Evolutionary conservation across 2,329 filamentous ascomycete species (phyloP).

Genomic region (Xylariaceae sp.): DNA sequence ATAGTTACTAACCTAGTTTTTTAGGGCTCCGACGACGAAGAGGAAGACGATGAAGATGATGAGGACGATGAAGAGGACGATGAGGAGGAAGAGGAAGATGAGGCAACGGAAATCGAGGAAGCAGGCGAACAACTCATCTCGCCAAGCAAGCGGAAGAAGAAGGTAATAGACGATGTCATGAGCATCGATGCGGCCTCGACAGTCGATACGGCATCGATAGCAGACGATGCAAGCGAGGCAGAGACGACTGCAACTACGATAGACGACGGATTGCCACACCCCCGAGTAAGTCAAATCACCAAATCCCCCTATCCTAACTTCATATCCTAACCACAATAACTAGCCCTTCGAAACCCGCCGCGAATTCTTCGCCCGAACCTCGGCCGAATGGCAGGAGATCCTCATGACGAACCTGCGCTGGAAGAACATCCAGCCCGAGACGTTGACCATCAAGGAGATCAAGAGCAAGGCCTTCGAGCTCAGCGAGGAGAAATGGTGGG

Average conservation of each 20-base stretch:
- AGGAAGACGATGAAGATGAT: conserved; percentile 39
- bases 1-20: conserved; percentile 4
- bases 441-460: conserved; percentile 79
- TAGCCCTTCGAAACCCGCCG: conserved; percentile 84
- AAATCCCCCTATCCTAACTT: background rate
- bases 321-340: conserved; percentile 26
- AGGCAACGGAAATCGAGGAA: conserved; percentile 50
- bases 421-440: conserved; percentile 61
- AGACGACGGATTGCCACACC: conserved; percentile 71
- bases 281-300: conserved; percentile 40
- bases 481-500: conserved; percentile 98
- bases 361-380: conserved; percentile 87
- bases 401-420: conserved; percentile 70
- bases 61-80: conserved; percentile 49
- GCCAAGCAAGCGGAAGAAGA: conserved; percentile 54
- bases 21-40: conserved; percentile 49
- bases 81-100: conserved; percentile 55
- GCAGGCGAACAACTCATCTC: conserved; percentile 42
- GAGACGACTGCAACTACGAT: conserved; percentile 47
- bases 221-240: conserved; percentile 43
- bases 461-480: conserved; percentile 85
- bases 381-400: conserved; percentile 84
- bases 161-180: conserved; percentile 40
- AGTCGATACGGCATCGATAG: conserved; percentile 24
- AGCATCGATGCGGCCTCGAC: conserved; percentile 37